These are phyloP conservation scores for Austroboletus eburneus DNA, from an alignment of 768 basidiomycete species.

Conservation along the genomic window DNA sequence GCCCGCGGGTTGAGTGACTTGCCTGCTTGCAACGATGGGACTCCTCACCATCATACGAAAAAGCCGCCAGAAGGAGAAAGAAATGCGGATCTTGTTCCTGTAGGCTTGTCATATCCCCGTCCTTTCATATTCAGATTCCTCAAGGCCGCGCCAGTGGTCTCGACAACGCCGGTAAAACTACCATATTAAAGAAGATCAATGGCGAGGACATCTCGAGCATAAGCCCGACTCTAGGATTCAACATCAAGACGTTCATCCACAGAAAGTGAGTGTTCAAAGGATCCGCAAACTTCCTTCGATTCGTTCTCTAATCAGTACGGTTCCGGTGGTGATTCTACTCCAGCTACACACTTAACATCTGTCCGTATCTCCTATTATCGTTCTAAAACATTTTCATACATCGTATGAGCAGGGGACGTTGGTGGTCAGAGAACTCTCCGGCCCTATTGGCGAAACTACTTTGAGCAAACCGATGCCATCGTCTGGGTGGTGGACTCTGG, in stretches of 20 bases:
- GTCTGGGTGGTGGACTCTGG: slow-evolving; percentile 99
- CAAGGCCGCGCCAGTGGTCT: slow-evolving; percentile 62
- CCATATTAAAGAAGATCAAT: slow-evolving; percentile 92
- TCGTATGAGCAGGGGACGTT: slow-evolving; percentile 87
- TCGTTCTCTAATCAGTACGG: slow-evolving; percentile 15
- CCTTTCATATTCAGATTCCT: slow-evolving; percentile 10
- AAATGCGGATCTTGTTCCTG: slow-evolving; percentile 96
- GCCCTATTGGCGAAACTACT: slow-evolving; percentile 99
- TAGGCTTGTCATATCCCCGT: slow-evolving; percentile 32
- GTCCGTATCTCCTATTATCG: slow-evolving; percentile 23
- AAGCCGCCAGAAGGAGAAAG: slow-evolving; percentile 90
- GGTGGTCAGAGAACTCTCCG: slow-evolving; percentile 94
- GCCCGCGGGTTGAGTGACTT: slow-evolving; percentile 3
- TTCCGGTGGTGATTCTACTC: slow-evolving; percentile 24
- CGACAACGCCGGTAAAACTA: slow-evolving; percentile 99
- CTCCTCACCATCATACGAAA: slow-evolving; percentile 96
- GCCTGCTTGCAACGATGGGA: slow-evolving; percentile 54
- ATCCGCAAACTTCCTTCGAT: slow-evolving; percentile 15
- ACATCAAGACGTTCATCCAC: slow-evolving; percentile 95
- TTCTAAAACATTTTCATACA: slow-evolving; percentile 64
- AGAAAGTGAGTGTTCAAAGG: slow-evolving; percentile 58
- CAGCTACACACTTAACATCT: slow-evolving; percentile 44
- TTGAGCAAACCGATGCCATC: slow-evolving; percentile 96
- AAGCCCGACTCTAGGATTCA: slow-evolving; percentile 95
- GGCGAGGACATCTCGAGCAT: slow-evolving; percentile 86